These are phyloP conservation scores for Mortierella sp. DNA, from an alignment of 371 early-diverging fungal species.

Conservation along the genomic window DNA sequence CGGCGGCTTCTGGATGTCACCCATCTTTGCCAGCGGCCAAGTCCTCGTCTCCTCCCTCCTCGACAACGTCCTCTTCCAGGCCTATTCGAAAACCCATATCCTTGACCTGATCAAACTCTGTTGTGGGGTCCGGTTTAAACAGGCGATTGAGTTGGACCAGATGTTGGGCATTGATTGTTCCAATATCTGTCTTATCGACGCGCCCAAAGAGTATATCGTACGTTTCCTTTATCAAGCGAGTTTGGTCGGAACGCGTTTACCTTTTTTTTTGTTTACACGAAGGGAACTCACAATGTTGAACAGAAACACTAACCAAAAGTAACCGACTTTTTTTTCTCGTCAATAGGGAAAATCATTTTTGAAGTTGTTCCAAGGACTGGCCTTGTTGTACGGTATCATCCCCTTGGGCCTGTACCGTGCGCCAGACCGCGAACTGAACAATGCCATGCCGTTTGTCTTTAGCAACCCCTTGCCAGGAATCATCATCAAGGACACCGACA, in stretches of 20 bases:
- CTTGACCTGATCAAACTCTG: slow-evolving; percentile 65
- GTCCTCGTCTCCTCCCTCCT: slow-evolving; percentile 62
- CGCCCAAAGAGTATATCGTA: slow-evolving; percentile 58
- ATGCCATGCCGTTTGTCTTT: slow-evolving; percentile 65
- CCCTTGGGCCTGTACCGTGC: slow-evolving; percentile 63
- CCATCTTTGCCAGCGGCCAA: slow-evolving; percentile 65
- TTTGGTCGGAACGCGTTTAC: too few species aligned
- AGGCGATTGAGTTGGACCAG: slow-evolving; percentile 45
- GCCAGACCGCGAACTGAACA: slow-evolving; percentile 62
- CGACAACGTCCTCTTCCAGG: slow-evolving; percentile 64
- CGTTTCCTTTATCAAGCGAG: background rate
- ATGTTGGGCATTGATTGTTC: slow-evolving; percentile 54
- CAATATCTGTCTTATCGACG: slow-evolving; percentile 54
- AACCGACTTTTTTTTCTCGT: background rate
- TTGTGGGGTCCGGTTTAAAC: slow-evolving; percentile 63
- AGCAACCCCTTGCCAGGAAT: slow-evolving; percentile 69
- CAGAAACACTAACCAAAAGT: background rate
- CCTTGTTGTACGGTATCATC: slow-evolving; percentile 59
- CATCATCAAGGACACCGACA: slow-evolving; percentile 66
- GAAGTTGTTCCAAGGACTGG: slow-evolving; percentile 57
- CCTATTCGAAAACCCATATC: slow-evolving; percentile 65
- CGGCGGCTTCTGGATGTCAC: slow-evolving; percentile 52
- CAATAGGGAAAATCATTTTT: slow-evolving; percentile 57
- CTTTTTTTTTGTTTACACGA: background rate
- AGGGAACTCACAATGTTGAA: background rate